phyloP scores from a whole-genome alignment of 345 rosid species.

The Capsella bursapastoris region DNA sequence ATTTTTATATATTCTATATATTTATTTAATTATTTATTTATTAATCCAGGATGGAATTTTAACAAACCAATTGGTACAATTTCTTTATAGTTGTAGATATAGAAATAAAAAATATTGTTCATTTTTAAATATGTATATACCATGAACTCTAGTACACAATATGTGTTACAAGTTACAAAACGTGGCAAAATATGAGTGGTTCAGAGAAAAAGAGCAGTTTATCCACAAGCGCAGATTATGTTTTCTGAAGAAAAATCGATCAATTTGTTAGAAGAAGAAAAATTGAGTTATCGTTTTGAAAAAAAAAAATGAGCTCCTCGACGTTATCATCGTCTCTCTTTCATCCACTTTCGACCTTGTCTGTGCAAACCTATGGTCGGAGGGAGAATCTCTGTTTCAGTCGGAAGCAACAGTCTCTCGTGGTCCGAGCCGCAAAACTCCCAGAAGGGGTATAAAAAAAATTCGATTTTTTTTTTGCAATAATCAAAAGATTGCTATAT shows the following conservation, averaged over 20 bases:
- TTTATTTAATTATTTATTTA: too few species aligned
- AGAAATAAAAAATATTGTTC: too few species aligned
- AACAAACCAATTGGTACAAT: too few species aligned
- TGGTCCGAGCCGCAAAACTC: conserved; percentile 64
- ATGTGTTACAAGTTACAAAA: neutral
- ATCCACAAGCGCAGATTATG: neutral
- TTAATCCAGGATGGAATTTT: too few species aligned
- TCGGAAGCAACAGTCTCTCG: conserved; percentile 35
- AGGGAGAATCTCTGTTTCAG: neutral
- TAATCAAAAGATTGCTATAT: too few species aligned
- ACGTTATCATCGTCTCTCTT: conserved; percentile 23
- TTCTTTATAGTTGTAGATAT: too few species aligned
- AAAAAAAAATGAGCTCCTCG: conserved; percentile 11
- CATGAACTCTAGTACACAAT: too few species aligned
- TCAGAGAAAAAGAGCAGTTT: neutral
- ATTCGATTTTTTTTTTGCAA: too few species aligned
- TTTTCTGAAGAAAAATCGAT: neutral
- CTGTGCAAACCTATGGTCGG: neutral
- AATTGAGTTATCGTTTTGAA: neutral
- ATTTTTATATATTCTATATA: too few species aligned
- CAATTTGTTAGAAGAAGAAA: accelerated
- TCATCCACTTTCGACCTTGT: conserved; percentile 17
- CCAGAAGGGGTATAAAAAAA: conserved; percentile 62
- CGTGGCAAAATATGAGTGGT: conserved; percentile 2
- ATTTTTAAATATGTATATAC: too few species aligned